phyloP scores from a whole-genome alignment of 2,329 filamentous ascomycete genomes.

The Fusarium oligoseptatum region DNA sequence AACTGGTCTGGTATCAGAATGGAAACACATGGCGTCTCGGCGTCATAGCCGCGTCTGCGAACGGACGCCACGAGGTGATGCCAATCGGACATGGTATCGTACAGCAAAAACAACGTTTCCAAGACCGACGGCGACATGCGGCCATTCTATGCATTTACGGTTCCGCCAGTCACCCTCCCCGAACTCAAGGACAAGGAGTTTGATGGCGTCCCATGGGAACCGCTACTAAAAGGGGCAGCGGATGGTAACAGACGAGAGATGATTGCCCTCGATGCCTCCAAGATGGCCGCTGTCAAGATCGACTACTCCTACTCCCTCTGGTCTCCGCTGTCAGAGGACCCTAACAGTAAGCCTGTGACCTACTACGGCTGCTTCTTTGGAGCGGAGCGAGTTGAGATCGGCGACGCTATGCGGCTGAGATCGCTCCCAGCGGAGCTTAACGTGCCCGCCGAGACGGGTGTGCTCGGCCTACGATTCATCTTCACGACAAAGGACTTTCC shows the following conservation, averaged over 20 bases:
- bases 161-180: constrained; percentile 57
- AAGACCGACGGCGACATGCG: constrained; percentile 60
- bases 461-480: constrained; percentile 58
- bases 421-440: constrained; percentile 55
- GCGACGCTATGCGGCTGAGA: constrained; percentile 63
- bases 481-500: constrained; percentile 53
- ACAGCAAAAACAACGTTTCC: constrained; percentile 53
- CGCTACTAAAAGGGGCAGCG: constrained; percentile 50
- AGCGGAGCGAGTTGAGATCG: constrained; percentile 62
- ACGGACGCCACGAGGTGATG: constrained; percentile 53
- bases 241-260: constrained; percentile 57
- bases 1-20: constrained; percentile 65
- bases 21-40: constrained; percentile 63
- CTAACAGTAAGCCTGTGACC: constrained; percentile 49
- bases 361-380: constrained; percentile 66
- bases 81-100: constrained; percentile 57
- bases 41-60: constrained; percentile 54
- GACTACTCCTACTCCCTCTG: constrained; percentile 65
- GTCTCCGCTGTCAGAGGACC: constrained; percentile 51
- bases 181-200: constrained; percentile 57
- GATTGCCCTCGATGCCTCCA: constrained; percentile 63
- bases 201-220: constrained; percentile 59
- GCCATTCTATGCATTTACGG: constrained; percentile 65
- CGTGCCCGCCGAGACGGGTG: constrained; percentile 48
- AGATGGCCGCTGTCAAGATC: constrained; percentile 63